Percentiles rank a stretch among this genome's conserved stretches.
Conservation (phyloP, 257 asterid species). For the Osmanthus fragrans region DNA sequence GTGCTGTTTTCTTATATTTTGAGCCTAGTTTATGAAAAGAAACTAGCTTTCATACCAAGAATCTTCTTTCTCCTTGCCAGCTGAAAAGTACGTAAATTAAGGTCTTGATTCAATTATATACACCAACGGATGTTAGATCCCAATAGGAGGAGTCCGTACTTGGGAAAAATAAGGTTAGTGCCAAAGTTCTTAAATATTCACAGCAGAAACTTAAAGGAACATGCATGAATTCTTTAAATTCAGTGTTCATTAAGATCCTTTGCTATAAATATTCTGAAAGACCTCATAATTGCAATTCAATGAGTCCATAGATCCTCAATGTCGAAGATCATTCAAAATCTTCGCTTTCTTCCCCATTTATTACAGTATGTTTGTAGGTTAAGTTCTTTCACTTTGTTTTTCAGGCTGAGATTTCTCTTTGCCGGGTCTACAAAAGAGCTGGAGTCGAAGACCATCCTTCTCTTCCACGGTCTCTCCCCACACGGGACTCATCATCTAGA, state of each 20-base stretch:
- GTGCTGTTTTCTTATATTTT: not conserved
- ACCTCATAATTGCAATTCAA: conserved; percentile 13
- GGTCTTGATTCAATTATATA: not conserved
- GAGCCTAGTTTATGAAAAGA: not conserved
- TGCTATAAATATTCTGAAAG: conserved; percentile 6
- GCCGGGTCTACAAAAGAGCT: conserved; percentile 89
- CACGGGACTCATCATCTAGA: conserved; percentile 37
- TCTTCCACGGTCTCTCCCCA: conserved; percentile 65
- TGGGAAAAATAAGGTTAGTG: not conserved
- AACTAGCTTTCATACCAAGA: not conserved
- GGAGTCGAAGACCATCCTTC: conserved; percentile 92
- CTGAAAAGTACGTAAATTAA: not conserved
- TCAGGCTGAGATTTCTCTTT: conserved; percentile 92
- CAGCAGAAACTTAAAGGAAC: conserved; percentile 8
- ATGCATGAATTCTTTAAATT: conserved; percentile 25
- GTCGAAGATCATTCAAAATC: not conserved
- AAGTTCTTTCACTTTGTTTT: not conserved
- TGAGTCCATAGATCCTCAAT: not conserved
- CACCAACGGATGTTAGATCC: not conserved
- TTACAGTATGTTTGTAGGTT: not conserved
- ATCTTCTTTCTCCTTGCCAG: not conserved
- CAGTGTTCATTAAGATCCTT: not conserved
- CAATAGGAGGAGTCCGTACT: not conserved
- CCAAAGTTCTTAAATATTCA: conserved; percentile 14
- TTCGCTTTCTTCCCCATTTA: not conserved